Conservation (phyloP, 2,329 filamentous ascomycete species). For the Epichloe typhina region DNA sequence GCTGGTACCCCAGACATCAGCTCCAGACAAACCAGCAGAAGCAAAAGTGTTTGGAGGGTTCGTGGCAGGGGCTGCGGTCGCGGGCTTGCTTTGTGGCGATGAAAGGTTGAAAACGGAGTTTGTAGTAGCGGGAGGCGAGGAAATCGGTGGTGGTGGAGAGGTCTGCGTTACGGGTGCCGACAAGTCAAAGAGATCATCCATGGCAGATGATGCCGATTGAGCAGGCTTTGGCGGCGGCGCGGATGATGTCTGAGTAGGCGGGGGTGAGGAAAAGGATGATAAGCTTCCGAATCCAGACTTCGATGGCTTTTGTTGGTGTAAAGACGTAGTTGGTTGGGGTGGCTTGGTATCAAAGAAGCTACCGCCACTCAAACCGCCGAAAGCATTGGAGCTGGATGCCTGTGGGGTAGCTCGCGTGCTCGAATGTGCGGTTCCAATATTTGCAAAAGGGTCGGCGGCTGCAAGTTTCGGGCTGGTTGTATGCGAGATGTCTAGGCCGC, state of each 20-base stretch:
- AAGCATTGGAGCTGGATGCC: constrained; percentile 26
- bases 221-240: constrained; percentile 26
- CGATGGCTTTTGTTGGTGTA: constrained; percentile 37
- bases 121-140: constrained; percentile 27
- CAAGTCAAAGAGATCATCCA: constrained; percentile 76
- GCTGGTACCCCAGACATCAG: constrained; percentile 77
- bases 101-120: constrained; percentile 77
- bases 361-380: constrained; percentile 51
- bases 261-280: constrained; percentile 41
- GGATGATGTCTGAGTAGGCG: constrained; percentile 15
- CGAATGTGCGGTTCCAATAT: constrained; percentile 29
- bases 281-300: constrained; percentile 55
- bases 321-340: constrained; percentile 38
- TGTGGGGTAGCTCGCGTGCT: constrained; percentile 21
- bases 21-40: constrained; percentile 28
- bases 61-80: constrained; percentile 26
- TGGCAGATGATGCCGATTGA: constrained; percentile 39
- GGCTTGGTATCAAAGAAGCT: constrained; percentile 71
- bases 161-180: constrained; percentile 37
- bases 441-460: constrained; percentile 45
- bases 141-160: constrained; percentile 27
- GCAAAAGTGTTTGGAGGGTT: constrained; percentile 23
- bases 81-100: constrained; percentile 31
- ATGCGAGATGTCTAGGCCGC: constrained; percentile 31
- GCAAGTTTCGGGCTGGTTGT: constrained; percentile 29